Base-by-base conservation (phyloP, 2,329 filamentous ascomycete genomes). In the Botrytis byssoidea region DNA sequence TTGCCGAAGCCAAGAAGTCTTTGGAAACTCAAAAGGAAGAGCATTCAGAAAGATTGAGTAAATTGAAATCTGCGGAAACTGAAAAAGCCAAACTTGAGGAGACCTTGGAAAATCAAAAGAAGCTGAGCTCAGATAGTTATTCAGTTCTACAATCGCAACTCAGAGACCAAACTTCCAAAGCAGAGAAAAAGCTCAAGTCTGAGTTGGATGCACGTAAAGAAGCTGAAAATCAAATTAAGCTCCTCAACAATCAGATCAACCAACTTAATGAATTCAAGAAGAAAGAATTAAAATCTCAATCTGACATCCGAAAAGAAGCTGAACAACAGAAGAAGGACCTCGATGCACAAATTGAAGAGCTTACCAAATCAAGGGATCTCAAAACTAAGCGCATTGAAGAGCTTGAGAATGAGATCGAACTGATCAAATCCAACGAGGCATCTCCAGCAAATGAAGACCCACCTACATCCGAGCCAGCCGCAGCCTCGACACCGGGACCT, bases 381-480 rank as follows among this genome's bases (percentile, higher is more conserved):
- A 75, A 78, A 71, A 51, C 63, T 4, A 78, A 79, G 63, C 71
- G 74, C 16, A 78, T 81, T 44, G 37, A 77, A 59, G 78, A 79
- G 46, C 75, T 81, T 14, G 71, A 72, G 6, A 74, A 74, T 12
- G 72, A 78, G 22, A 74, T 79, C 16, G 76, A 77, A 44, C 55
- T 65, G 8, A 48, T 79, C 7, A 76, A 76, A 59, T 46, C 77
- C 59, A 55, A 73, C 9, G 74, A 76, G 22, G 59, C 73, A 44
- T 64, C 71, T 18, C 73, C 74, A 48, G 40, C 57, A 2, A 42
- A 70, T 44, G 77, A 76, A 65, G 51, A 74, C 14, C 59, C 64
- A 12, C 22, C 75, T 46, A 32, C 74, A 64, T 29, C 83, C 18
- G 82, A 79, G n/a, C 81, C 84, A 14, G 83, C 84, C 76, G 94